phyloP scores from a whole-genome alignment of 2,329 filamentous ascomycete species.

The Nothophoma quercina region DNA sequence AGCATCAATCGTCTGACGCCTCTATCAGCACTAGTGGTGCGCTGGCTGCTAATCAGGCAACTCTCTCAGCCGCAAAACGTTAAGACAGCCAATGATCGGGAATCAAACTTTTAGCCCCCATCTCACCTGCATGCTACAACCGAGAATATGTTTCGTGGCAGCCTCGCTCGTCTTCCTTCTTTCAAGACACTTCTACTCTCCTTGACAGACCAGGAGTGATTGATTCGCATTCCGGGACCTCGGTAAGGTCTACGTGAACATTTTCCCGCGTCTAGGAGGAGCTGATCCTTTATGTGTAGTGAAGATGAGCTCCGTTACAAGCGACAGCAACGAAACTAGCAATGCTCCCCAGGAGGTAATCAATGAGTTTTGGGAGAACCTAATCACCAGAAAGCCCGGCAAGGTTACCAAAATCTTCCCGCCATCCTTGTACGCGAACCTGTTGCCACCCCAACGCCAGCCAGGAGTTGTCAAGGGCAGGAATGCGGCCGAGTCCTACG shows the following conservation, averaged over 20 bases:
- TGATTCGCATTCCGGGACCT: too few species aligned
- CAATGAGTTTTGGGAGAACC: slow-evolving; percentile 75
- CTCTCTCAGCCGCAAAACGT: slow-evolving; percentile 3
- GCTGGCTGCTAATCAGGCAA: neutral
- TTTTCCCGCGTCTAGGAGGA: too few species aligned
- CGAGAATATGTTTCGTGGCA: neutral
- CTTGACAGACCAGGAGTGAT: too few species aligned
- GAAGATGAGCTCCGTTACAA: slow-evolving; percentile 28
- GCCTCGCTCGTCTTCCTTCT: neutral
- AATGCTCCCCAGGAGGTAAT: slow-evolving; percentile 67
- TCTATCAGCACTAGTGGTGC: neutral
- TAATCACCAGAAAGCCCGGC: slow-evolving; percentile 72
- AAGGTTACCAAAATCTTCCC: slow-evolving; percentile 76
- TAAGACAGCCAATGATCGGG: neutral
- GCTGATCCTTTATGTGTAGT: neutral
- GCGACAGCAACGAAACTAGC: slow-evolving; percentile 17
- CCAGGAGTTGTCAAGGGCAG: slow-evolving; percentile 64
- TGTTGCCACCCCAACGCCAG: slow-evolving; percentile 45
- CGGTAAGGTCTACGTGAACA: too few species aligned
- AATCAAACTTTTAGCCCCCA: slow-evolving; percentile 1
- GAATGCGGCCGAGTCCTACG: slow-evolving; percentile 71
- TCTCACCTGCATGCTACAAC: neutral
- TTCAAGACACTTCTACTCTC: too few species aligned
- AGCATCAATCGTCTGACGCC: neutral
- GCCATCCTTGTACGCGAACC: slow-evolving; percentile 67